Evolutionary conservation across 202 grass and related monocot species (phyloP).

Genomic region (Alloteropsis angusta): DNA sequence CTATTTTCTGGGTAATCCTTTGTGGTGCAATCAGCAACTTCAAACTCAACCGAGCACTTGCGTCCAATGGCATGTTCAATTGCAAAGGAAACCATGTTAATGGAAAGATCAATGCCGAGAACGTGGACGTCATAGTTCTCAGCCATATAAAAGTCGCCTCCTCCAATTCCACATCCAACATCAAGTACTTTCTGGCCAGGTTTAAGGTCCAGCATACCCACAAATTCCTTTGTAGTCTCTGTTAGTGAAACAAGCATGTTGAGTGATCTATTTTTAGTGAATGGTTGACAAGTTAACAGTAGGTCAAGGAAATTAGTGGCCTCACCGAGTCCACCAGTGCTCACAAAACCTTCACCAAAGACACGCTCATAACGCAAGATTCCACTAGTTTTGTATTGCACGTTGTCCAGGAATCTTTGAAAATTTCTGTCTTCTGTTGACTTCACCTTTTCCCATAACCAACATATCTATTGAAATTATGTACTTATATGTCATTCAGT

Average conservation of each 20-base stretch:
- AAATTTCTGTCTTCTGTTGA: conserved; percentile 54
- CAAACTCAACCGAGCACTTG: conserved; percentile 69
- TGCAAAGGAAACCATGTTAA: conserved; percentile 85
- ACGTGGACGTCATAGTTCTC: conserved; percentile 62
- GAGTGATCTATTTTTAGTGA: neutral
- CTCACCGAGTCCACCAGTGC: conserved; percentile 75
- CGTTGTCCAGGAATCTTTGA: conserved; percentile 83
- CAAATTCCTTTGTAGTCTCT: conserved; percentile 88
- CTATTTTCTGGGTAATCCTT: conserved; percentile 54
- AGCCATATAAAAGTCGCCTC: conserved; percentile 92
- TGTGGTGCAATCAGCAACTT: conserved; percentile 77
- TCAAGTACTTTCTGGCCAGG: conserved; percentile 74
- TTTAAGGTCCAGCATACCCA: conserved; percentile 57
- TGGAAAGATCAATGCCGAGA: conserved; percentile 77
- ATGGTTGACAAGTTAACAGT: conserved; percentile 1
- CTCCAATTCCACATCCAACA: conserved; percentile 80
- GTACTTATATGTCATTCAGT: too few species aligned
- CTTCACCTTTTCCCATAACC: conserved; percentile 61
- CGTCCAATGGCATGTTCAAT: conserved; percentile 63
- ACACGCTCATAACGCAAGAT: conserved; percentile 75
- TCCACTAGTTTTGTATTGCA: conserved; percentile 81
- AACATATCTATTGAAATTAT: conserved; percentile 65
- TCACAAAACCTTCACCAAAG: conserved; percentile 82
- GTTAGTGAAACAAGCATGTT: conserved; percentile 15
- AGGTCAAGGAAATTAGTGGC: neutral